Conservation (phyloP, 345 rosid genomes). For the Theobroma cacao region DNA sequence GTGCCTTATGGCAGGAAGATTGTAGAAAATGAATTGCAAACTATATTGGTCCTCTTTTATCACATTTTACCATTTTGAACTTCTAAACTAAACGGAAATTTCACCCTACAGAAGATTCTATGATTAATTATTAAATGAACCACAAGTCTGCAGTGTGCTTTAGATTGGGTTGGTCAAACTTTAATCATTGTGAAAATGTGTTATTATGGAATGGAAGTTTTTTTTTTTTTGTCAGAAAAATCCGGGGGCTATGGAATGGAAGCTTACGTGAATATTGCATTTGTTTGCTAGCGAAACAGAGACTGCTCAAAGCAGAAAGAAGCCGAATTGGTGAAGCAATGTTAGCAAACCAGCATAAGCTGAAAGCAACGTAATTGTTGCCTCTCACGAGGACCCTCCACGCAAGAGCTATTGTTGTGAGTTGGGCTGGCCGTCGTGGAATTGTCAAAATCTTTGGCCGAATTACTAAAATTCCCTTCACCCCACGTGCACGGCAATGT, state of each 20-base stretch:
- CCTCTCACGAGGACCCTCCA: background rate
- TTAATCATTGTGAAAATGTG: slow-evolving; percentile 5
- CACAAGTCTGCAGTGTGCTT: background rate
- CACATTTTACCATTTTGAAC: background rate
- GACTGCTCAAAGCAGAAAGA: background rate
- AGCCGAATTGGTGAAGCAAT: background rate
- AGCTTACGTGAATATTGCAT: background rate
- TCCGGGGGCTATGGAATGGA: too few relatives aligned
- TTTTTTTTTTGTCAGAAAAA: too few relatives aligned
- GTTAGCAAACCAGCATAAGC: background rate
- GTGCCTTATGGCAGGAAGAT: background rate
- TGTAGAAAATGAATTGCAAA: background rate
- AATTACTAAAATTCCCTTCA: slow-evolving; percentile 11
- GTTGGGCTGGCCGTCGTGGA: background rate
- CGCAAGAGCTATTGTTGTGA: background rate
- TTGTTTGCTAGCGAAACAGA: background rate
- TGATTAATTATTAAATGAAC: background rate
- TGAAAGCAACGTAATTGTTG: background rate
- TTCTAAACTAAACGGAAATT: background rate
- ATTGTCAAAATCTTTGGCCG: background rate
- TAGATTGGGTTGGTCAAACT: background rate
- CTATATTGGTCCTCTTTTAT: background rate
- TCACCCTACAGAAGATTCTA: background rate
- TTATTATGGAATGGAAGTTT: background rate
- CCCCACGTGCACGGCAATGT: slow-evolving; percentile 8